Evolutionary conservation across 139 green algal species (phyloP).

Genomic region (Eudorina sp.): DNA sequence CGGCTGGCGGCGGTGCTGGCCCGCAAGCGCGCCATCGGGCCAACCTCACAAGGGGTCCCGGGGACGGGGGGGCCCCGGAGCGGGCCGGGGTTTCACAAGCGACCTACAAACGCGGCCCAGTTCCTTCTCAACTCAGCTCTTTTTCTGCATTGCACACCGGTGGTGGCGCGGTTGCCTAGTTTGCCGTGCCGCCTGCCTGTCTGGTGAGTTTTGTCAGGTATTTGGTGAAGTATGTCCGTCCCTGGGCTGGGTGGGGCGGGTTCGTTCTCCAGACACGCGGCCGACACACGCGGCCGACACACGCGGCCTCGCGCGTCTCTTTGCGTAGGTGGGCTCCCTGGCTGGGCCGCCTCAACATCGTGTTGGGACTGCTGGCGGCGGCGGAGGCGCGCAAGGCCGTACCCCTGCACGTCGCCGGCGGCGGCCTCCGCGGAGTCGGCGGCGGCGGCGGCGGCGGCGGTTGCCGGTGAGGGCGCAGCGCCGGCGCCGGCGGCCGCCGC

Average conservation of each 20-base stretch:
- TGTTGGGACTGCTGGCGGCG: slow-evolving; percentile 52
- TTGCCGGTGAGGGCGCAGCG: neutral
- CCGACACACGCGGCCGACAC: too few relatives aligned
- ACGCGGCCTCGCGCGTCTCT: neutral
- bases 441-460: neutral
- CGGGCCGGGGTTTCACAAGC: too few relatives aligned
- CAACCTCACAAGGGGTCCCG: neutral
- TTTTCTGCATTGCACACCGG: too few relatives aligned
- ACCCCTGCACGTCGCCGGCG: neutral
- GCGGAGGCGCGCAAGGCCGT: slow-evolving; percentile 20
- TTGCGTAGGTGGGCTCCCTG: slow-evolving; percentile 58
- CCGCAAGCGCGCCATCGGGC: slow-evolving; percentile 40
- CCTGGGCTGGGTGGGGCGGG: too few relatives aligned
- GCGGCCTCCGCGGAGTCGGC: neutral
- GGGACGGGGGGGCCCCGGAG: neutral
- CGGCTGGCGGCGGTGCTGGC: slow-evolving; percentile 63
- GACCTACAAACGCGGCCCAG: too few relatives aligned
- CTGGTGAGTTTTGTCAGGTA: too few relatives aligned
- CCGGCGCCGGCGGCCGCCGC: neutral
- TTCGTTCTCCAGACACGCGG: too few relatives aligned
- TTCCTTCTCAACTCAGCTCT: too few relatives aligned
- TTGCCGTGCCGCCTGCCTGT: too few relatives aligned
- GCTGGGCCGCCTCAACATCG: slow-evolving; percentile 55
- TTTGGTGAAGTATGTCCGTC: too few relatives aligned
- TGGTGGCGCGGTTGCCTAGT: too few relatives aligned